phyloP scores from a whole-genome alignment of 1,284 basidiomycete species.

The Ceratobasidium sp. region DNA sequence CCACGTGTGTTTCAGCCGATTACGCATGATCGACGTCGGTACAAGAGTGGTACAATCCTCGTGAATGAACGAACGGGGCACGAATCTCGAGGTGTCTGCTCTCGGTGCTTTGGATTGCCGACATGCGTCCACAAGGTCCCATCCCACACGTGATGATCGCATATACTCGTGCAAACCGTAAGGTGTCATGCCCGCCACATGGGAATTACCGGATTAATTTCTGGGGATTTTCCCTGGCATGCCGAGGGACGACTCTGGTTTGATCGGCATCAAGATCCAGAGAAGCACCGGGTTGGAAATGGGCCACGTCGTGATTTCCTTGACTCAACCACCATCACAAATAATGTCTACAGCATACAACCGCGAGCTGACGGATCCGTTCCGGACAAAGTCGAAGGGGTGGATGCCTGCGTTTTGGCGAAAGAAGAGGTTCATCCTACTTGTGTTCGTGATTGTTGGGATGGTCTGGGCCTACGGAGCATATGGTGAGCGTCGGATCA shows the following conservation, averaged over 20 bases:
- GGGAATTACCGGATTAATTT: not conserved
- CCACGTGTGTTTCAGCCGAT: too few relatives aligned
- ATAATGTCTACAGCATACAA: slow-evolving; percentile 23
- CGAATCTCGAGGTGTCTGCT: not conserved
- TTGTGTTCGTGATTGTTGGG: slow-evolving; percentile 20
- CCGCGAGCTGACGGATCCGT: slow-evolving; percentile 30
- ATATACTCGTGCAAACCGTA: not conserved
- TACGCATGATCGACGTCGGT: not conserved
- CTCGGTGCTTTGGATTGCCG: too few relatives aligned
- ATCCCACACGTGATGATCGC: not conserved
- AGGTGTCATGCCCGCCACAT: not conserved
- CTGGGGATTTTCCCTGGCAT: too few relatives aligned
- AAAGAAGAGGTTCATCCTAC: slow-evolving; percentile 22
- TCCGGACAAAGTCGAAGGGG: slow-evolving; percentile 7
- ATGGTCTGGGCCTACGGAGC: slow-evolving; percentile 30
- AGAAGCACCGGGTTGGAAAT: not conserved
- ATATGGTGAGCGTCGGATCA: slow-evolving; percentile 16
- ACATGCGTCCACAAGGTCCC: not conserved
- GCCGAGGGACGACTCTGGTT: not conserved
- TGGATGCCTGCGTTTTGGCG: slow-evolving; percentile 11
- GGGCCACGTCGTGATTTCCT: slow-evolving; percentile 4
- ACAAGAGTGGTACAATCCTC: not conserved
- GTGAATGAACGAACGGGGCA: not conserved
- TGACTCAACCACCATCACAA: slow-evolving; percentile 30
- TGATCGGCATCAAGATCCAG: slow-evolving; percentile 13